Evolutionary conservation across 164 flowering plant species (phyloP).

Genomic region (Aristolochia fimbriata): DNA sequence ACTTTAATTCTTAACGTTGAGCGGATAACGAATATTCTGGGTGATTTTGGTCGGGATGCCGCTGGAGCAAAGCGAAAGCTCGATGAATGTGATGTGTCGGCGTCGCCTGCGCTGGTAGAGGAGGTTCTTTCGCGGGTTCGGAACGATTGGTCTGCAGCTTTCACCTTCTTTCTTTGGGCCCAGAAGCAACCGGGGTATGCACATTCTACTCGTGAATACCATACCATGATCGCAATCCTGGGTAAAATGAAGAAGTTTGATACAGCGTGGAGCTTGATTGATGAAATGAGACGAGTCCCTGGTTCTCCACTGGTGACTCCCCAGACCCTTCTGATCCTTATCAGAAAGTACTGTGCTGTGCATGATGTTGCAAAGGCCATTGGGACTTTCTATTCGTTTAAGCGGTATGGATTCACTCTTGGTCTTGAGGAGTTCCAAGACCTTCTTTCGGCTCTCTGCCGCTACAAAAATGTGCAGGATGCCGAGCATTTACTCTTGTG

Average conservation of each 20-base stretch:
- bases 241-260: slow-evolving; percentile 81
- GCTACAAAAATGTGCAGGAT: slow-evolving; percentile 78
- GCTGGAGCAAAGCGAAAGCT: slow-evolving; percentile 33
- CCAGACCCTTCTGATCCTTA: slow-evolving; percentile 66
- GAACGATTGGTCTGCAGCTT: slow-evolving; percentile 72
- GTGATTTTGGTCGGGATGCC: slow-evolving; percentile 12
- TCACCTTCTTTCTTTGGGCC: slow-evolving; percentile 79
- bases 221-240: slow-evolving; percentile 63
- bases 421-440: slow-evolving; percentile 64
- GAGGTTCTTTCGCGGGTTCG: slow-evolving; percentile 57
- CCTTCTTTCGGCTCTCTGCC: slow-evolving; percentile 65
- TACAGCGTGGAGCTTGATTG: slow-evolving; percentile 71
- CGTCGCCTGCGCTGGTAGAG: slow-evolving; percentile 39
- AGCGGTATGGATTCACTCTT: slow-evolving; percentile 34
- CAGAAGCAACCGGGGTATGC: slow-evolving; percentile 53
- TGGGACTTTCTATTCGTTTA: slow-evolving; percentile 55
- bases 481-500: slow-evolving; percentile 74
- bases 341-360: slow-evolving; percentile 61
- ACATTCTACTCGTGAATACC: slow-evolving; percentile 50
- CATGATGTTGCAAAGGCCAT: slow-evolving; percentile 76
- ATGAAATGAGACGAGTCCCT: slow-evolving; percentile 53
- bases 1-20: slow-evolving; percentile 15
- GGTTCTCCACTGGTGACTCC: slow-evolving; percentile 47
- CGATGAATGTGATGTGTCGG: slow-evolving; percentile 32
- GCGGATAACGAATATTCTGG: slow-evolving; percentile 22